Evolutionary conservation across 805 yeast genomes (phyloP).

Genomic region (Nakazawaea anatomiae): DNA sequence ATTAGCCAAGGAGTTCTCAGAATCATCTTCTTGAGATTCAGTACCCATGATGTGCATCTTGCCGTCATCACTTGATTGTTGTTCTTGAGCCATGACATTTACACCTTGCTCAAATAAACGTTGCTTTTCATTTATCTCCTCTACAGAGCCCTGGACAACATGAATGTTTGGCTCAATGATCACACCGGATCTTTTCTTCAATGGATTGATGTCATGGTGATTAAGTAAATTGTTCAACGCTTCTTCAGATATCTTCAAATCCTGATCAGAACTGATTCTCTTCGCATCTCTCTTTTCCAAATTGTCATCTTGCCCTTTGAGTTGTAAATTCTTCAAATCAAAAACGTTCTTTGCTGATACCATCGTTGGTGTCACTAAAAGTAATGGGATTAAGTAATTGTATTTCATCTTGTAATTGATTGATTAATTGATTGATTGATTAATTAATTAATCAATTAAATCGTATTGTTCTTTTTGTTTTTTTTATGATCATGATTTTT

Average conservation of each 20-base stretch:
- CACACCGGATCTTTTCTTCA: conserved; percentile 1
- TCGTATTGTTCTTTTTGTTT: not conserved
- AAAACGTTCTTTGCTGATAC: conserved; percentile 3
- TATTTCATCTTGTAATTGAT: not conserved
- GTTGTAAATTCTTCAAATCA: not conserved
- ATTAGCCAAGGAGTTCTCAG: not conserved
- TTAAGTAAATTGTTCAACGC: conserved; percentile 3
- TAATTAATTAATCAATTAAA: not conserved
- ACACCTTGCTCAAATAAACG: conserved; percentile 2
- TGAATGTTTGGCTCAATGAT: not conserved
- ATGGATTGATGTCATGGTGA: not conserved
- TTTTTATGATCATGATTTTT: not conserved
- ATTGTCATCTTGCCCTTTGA: not conserved
- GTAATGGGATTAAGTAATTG: not conserved
- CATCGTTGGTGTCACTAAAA: not conserved
- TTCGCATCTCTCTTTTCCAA: conserved; percentile 8
- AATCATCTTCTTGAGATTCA: not conserved
- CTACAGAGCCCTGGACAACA: conserved; percentile 2
- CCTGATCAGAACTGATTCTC: not conserved
- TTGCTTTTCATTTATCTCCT: conserved; percentile 4
- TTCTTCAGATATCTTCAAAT: conserved; percentile 5
- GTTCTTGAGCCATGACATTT: not conserved
- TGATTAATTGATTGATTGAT: too few relatives aligned
- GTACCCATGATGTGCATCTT: not conserved
- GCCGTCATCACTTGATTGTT: not conserved